Evolutionary conservation across 129 eudicot species (phyloP).

Genomic region (Helichrysum umbraculigerum): DNA sequence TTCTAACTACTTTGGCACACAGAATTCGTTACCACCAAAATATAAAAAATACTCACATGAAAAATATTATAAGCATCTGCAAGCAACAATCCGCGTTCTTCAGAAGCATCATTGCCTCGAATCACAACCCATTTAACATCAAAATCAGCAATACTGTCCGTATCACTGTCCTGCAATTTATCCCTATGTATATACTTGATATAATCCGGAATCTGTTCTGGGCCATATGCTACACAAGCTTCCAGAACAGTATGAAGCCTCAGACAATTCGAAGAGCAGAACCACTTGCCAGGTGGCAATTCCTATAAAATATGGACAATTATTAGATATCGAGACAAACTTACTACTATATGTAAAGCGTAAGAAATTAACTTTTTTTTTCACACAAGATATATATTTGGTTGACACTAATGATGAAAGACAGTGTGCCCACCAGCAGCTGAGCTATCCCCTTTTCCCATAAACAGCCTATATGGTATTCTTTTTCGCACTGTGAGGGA

Average conservation of each 20-base stretch:
- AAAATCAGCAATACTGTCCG: constrained; percentile 26
- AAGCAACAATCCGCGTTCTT: constrained; percentile 51
- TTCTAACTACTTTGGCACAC: not conserved
- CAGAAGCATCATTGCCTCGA: constrained; percentile 54
- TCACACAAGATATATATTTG: not conserved
- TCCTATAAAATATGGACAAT: constrained; percentile 42
- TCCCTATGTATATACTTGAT: constrained; percentile 40
- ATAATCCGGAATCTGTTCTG: constrained; percentile 43
- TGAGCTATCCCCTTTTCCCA: constrained; percentile 61
- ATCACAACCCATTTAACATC: constrained; percentile 71
- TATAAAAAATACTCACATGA: constrained; percentile 55
- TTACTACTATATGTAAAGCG: not conserved
- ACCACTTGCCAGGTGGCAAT: constrained; percentile 80
- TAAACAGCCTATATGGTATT: constrained; percentile 80
- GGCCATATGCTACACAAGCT: constrained; percentile 39
- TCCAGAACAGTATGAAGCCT: constrained; percentile 50
- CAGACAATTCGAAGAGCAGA: constrained; percentile 58
- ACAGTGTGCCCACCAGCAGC: constrained; percentile 52
- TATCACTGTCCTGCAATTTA: not conserved
- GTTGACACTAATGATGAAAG: not conserved
- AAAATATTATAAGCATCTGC: constrained; percentile 66
- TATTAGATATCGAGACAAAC: not conserved
- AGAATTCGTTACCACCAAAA: not conserved
- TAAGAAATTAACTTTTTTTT: too few species aligned
- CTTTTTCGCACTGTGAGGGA: constrained; percentile 68